Evolutionary conservation across 306 rosid genomes (phyloP).

Genomic region (Begonia fuchsioides): DNA sequence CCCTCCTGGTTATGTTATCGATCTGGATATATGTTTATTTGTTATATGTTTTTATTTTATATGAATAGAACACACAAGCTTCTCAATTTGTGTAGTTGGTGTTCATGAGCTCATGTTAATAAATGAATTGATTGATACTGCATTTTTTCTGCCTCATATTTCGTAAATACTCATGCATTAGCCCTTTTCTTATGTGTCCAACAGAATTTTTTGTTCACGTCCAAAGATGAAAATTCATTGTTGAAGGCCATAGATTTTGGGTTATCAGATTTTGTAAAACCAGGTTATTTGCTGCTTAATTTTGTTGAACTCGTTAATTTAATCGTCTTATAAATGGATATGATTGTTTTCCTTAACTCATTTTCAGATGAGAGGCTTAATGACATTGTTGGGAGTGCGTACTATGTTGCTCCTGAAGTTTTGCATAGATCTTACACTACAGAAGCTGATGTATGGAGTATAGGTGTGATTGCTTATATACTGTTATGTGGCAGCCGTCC

Average conservation of each 20-base stretch:
- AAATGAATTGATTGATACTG: no score
- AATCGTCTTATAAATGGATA: neutral
- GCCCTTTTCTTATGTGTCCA: neutral
- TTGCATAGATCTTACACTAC: conserved; percentile 73
- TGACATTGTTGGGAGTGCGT: conserved; percentile 89
- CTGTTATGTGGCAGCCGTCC: conserved; percentile 93
- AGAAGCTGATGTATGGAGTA: conserved; percentile 88
- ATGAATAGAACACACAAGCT: no score
- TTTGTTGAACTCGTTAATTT: no score
- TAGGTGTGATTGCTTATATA: conserved; percentile 87
- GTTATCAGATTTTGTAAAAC: conserved; percentile 82
- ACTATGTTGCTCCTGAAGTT: conserved; percentile 98
- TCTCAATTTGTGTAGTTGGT: no score
- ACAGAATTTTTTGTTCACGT: conserved; percentile 71
- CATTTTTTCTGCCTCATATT: no score
- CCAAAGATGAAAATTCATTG: conserved; percentile 74
- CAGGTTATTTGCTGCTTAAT: conserved; percentile 28
- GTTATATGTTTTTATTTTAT: no score
- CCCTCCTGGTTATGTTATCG: no score
- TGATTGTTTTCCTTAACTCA: conserved; percentile 8
- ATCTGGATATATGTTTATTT: no score
- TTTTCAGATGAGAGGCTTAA: conserved; percentile 77
- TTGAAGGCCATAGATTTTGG: conserved; percentile 97
- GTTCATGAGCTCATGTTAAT: no score
- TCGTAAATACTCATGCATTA: no score